Percentiles rank a stretch among this genome's conserved stretches.
Conservation (phyloP, 2,329 filamentous ascomycete species). For the Capronia epimyces region DNA sequence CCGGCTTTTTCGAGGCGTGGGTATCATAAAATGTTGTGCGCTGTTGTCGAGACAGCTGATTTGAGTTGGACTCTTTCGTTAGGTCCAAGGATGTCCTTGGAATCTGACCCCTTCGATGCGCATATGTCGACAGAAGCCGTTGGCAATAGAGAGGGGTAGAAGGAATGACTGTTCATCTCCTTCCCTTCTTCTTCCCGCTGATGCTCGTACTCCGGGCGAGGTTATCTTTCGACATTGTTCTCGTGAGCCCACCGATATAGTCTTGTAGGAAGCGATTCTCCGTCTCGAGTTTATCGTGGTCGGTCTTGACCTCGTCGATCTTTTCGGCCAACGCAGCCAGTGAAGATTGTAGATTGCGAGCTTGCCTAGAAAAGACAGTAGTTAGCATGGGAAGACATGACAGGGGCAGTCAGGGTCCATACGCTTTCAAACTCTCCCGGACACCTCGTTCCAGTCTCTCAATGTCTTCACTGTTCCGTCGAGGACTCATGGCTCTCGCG, state of each 20-base stretch:
- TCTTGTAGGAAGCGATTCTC: conserved; percentile 97
- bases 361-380: conserved; percentile 62
- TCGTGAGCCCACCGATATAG: conserved; percentile 95
- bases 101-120: too few relatives aligned
- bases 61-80: too few relatives aligned
- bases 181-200: conserved; percentile 22
- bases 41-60: not conserved
- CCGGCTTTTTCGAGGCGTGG: conserved; percentile 1
- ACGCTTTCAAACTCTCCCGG: conserved; percentile 59
- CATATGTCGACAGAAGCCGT: too few relatives aligned
- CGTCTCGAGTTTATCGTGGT: conserved; percentile 93
- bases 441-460: conserved; percentile 82
- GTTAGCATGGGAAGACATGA: conserved; percentile 8
- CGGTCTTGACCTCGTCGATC: conserved; percentile 87
- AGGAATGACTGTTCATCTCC: conserved; percentile 25
- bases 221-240: conserved; percentile 56
- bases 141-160: conserved; percentile 3
- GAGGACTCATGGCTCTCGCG: conserved; percentile 88
- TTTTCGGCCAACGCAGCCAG: conserved; percentile 84
- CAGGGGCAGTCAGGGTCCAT: conserved; percentile 34
- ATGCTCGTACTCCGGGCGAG: conserved; percentile 26
- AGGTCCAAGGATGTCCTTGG: too few relatives aligned
- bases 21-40: conserved; percentile 1
- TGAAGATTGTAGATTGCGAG: conserved; percentile 80
- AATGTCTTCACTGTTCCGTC: conserved; percentile 83